Evolutionary conservation across 169 alveolate species (phyloP).

Genomic region (Babesia divergens): DNA sequence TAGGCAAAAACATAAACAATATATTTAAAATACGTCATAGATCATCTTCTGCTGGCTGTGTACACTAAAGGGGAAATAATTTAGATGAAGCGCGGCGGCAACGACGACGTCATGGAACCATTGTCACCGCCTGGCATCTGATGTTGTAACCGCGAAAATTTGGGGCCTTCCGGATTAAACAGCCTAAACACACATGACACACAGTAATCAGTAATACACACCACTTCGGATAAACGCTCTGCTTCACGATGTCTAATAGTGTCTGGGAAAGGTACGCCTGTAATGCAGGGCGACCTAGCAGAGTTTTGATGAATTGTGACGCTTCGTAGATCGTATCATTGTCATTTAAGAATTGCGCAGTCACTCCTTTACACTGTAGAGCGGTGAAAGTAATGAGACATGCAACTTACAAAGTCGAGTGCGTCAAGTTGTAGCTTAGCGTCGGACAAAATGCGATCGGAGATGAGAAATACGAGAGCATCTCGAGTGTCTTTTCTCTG

Average conservation of each 20-base stretch:
- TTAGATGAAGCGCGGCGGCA: too few species aligned
- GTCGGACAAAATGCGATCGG: background rate
- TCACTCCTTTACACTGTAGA: slow-evolving; percentile 13
- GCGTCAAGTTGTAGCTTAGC: slow-evolving; percentile 19
- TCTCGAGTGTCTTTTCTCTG: slow-evolving; percentile 18
- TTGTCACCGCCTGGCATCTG: background rate
- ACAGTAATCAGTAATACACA: background rate
- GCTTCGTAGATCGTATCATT: background rate
- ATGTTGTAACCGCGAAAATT: background rate
- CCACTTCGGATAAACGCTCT: slow-evolving; percentile 5
- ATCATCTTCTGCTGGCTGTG: too few species aligned
- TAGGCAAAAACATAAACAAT: too few species aligned
- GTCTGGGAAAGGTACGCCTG: slow-evolving; percentile 3
- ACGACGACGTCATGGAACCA: background rate
- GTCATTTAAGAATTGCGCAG: background rate
- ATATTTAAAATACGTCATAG: too few species aligned
- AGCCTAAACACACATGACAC: background rate
- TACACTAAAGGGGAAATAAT: too few species aligned
- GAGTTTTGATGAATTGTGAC: background rate
- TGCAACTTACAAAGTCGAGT: slow-evolving; percentile 11
- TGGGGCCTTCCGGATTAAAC: background rate
- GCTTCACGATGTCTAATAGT: slow-evolving; percentile 17
- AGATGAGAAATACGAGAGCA: slow-evolving; percentile 6
- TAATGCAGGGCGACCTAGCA: slow-evolving; percentile 2
- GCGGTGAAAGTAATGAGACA: background rate